A percentile compares a stretch with the other conserved stretches of the same genome.
Conservation (phyloP, 371 early-diverging fungal genomes). For the Rhizopus delemar region DNA sequence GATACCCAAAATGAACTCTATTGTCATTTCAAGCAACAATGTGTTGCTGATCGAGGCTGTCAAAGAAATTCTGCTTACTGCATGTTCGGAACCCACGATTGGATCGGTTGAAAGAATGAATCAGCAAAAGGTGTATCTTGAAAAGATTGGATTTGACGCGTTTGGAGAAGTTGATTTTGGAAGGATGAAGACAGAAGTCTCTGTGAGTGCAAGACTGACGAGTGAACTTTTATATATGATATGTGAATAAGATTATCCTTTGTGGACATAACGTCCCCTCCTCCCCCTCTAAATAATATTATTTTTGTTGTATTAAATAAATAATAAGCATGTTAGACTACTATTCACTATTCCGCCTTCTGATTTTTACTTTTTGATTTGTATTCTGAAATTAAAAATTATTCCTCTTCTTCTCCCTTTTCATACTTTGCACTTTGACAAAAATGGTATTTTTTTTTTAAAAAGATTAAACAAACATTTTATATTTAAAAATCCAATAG, state of each 20-base stretch:
- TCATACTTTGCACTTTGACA: too few species aligned
- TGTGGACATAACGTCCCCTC: too few species aligned
- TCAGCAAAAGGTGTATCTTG: slow-evolving; percentile 43
- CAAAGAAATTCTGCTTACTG: slow-evolving; percentile 67
- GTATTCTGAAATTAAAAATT: too few species aligned
- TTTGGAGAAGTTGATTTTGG: slow-evolving; percentile 30
- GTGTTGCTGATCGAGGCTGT: slow-evolving; percentile 47
- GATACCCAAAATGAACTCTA: slow-evolving; percentile 52
- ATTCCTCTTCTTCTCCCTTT: too few species aligned
- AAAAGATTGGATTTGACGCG: slow-evolving; percentile 50
- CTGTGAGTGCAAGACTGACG: slow-evolving; percentile 5
- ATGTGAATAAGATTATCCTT: slow-evolving; percentile 17
- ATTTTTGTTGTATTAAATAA: too few species aligned
- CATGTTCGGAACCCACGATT: slow-evolving; percentile 61
- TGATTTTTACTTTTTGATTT: too few species aligned
- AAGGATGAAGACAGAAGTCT: slow-evolving; percentile 7
- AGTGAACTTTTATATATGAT: slow-evolving; percentile 23
- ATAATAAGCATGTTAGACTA: too few species aligned
- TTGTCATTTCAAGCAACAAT: slow-evolving; percentile 49
- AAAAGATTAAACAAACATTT: not conserved
- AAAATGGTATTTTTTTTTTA: not conserved
- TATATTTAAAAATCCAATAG: too few species aligned
- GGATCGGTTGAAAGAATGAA: slow-evolving; percentile 25
- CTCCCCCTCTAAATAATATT: too few species aligned
- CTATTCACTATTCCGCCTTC: too few species aligned